These are phyloP conservation scores for Teratosphaeriaceae sp. DNA, from an alignment of 2,329 filamentous ascomycete species.

Conservation along the genomic window DNA sequence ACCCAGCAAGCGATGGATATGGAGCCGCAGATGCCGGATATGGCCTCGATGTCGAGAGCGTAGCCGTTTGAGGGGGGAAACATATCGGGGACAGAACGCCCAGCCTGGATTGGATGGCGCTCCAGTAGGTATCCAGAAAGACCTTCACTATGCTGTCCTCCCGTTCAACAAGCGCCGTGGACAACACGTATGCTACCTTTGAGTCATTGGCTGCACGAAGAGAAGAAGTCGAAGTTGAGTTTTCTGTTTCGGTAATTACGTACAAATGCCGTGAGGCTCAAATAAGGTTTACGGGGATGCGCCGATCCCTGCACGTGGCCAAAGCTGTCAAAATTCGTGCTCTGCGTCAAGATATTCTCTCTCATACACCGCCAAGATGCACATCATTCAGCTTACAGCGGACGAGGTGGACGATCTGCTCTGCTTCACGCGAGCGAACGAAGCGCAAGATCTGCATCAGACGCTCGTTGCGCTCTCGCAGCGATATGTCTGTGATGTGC, in stretches of 20 bases:
- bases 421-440: slow-evolving; percentile 75
- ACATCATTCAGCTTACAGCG: slow-evolving; percentile 47
- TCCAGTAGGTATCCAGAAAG: too few species aligned
- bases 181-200: too few species aligned
- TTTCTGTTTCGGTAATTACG: not conserved
- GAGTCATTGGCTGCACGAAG: too few species aligned
- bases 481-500: slow-evolving; percentile 52
- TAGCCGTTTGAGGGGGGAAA: slow-evolving; percentile 49
- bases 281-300: slow-evolving; percentile 6
- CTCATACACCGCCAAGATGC: too few species aligned
- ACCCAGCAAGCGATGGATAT: slow-evolving; percentile 98
- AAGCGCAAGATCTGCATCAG: slow-evolving; percentile 59
- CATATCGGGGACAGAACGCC: too few species aligned
- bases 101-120: too few species aligned
- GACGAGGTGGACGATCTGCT: slow-evolving; percentile 89
- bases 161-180: too few species aligned
- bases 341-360: too few species aligned
- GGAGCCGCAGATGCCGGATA: slow-evolving; percentile 89
- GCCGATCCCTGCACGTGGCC: not conserved
- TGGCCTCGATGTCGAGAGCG: slow-evolving; percentile 75
- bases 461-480: slow-evolving; percentile 55
- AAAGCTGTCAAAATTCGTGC: slow-evolving; percentile 8
- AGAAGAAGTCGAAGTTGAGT: too few species aligned
- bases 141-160: too few species aligned
- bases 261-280: slow-evolving; percentile 3